These are phyloP conservation scores for Cynanchum wilfordii DNA, from an alignment of 257 asterid species.

Conservation along the genomic window DNA sequence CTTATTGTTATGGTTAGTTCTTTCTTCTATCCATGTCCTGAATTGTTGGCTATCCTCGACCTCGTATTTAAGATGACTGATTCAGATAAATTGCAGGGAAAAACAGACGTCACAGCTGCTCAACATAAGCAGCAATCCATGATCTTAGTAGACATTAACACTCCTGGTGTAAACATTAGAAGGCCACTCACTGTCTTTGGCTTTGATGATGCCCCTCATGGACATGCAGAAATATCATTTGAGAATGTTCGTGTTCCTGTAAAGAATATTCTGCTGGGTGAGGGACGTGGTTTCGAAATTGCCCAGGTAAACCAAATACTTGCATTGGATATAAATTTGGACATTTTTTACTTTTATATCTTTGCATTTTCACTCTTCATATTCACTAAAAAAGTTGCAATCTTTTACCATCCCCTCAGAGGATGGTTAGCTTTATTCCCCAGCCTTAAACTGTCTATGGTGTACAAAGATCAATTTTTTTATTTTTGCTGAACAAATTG, in stretches of 20 bases:
- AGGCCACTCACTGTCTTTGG: slow-evolving; percentile 90
- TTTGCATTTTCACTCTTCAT: background rate
- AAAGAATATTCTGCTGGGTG: slow-evolving; percentile 75
- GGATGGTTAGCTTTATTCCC: too few relatives aligned
- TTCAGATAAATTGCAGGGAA: slow-evolving; percentile 55
- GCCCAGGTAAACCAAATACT: slow-evolving; percentile 61
- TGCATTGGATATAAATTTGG: background rate
- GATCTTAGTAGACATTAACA: slow-evolving; percentile 76
- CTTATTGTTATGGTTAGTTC: slow-evolving; percentile 87
- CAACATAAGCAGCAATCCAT: slow-evolving; percentile 87
- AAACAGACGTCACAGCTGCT: slow-evolving; percentile 78
- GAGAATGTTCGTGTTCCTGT: slow-evolving; percentile 68
- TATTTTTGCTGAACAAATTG: background rate
- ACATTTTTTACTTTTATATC: too few relatives aligned
- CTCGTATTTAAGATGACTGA: slow-evolving; percentile 15
- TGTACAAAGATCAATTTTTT: background rate
- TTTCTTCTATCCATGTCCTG: slow-evolving; percentile 1
- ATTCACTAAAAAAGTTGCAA: background rate
- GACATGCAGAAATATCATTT: slow-evolving; percentile 85
- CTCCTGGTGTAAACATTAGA: slow-evolving; percentile 67
- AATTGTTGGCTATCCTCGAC: background rate
- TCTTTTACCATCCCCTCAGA: background rate
- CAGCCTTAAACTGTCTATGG: background rate
- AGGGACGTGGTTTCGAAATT: slow-evolving; percentile 97
- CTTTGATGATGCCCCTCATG: slow-evolving; percentile 96